Percentiles rank a stretch among this genome's conserved stretches.
Conservation (phyloP, 208 protist genomes). For the Naegleria fowleri region DNA sequence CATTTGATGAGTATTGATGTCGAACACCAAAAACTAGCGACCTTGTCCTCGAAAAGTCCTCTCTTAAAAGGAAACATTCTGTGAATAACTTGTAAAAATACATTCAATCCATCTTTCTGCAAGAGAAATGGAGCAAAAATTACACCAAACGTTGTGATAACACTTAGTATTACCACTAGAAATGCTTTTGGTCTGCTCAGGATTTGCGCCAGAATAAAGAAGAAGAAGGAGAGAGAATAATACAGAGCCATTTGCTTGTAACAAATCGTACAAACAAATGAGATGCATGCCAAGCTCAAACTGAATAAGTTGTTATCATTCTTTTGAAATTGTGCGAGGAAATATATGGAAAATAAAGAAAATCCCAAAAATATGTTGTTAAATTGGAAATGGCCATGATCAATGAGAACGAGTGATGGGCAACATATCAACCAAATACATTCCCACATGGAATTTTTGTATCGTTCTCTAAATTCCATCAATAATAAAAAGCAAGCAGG, state of each 20-base stretch:
- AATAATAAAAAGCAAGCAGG: conserved; percentile 29
- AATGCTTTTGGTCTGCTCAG: conserved; percentile 5
- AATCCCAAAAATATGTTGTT: conserved; percentile 61
- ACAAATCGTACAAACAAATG: conserved; percentile 53
- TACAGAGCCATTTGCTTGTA: conserved; percentile 85
- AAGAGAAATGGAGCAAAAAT: conserved; percentile 46
- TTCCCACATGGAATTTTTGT: neutral
- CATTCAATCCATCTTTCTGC: neutral
- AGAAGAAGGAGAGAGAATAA: conserved; percentile 67
- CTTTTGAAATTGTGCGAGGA: neutral
- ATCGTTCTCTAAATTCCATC: neutral
- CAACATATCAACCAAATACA: conserved; percentile 37
- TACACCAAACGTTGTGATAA: conserved; percentile 44
- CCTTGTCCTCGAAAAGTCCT: conserved; percentile 82
- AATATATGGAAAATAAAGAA: conserved; percentile 42
- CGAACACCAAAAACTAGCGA: conserved; percentile 80
- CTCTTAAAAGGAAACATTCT: conserved; percentile 73
- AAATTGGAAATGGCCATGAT: conserved; percentile 87
- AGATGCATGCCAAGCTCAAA: conserved; percentile 31
- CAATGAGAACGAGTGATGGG: conserved; percentile 70
- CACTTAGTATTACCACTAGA: conserved; percentile 27
- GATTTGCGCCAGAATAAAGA: conserved; percentile 21
- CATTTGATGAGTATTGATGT: conserved; percentile 53
- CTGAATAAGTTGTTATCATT: neutral
- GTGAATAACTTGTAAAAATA: conserved; percentile 46